Percentiles rank a stretch among this genome's conserved stretches.
phyloP scores from a whole-genome alignment of 2,329 filamentous ascomycete species.

The Penicillium sp. region DNA sequence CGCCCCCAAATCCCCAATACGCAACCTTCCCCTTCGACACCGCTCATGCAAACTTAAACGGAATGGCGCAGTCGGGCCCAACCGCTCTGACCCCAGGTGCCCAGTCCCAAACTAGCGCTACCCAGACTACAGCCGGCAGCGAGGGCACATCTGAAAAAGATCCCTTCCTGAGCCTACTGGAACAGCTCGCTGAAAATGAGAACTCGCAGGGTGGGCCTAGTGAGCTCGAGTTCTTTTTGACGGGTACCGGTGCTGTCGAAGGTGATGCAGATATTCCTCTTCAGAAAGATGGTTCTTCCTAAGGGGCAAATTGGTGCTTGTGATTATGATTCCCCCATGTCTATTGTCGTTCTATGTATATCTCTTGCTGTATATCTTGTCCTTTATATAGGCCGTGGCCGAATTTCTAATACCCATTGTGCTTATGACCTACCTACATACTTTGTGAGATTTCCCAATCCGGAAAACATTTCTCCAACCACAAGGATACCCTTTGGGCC shows the following conservation, averaged over 20 bases:
- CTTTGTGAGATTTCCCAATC: no score
- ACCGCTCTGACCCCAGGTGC: conserved; percentile 41
- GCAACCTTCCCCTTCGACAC: conserved; percentile 43
- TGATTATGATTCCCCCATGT: not conserved
- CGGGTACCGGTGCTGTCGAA: conserved; percentile 31
- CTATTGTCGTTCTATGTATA: not conserved
- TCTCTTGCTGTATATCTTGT: not conserved
- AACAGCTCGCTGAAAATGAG: conserved; percentile 82
- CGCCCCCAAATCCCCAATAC: conserved; percentile 36
- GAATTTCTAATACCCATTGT: conserved; percentile 7
- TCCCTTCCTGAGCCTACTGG: conserved; percentile 74
- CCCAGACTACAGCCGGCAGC: conserved; percentile 42
- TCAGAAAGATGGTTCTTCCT: conserved; percentile 1
- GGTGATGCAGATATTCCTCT: conserved; percentile 3
- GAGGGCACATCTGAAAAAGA: conserved; percentile 63
- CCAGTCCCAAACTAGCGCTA: conserved; percentile 44
- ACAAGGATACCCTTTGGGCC: no score
- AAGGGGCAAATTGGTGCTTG: not conserved
- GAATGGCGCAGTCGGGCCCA: conserved; percentile 5
- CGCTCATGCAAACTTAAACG: conserved; percentile 12
- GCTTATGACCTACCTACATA: not conserved
- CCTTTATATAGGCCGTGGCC: not conserved
- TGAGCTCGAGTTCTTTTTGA: conserved; percentile 76
- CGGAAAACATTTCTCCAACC: no score
- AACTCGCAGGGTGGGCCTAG: conserved; percentile 64